Evolutionary conservation across 1,139 yeast genomes (phyloP), one percentile per base, ranked within the genome.

Genomic region (Protomyces macrosporus): DNA sequence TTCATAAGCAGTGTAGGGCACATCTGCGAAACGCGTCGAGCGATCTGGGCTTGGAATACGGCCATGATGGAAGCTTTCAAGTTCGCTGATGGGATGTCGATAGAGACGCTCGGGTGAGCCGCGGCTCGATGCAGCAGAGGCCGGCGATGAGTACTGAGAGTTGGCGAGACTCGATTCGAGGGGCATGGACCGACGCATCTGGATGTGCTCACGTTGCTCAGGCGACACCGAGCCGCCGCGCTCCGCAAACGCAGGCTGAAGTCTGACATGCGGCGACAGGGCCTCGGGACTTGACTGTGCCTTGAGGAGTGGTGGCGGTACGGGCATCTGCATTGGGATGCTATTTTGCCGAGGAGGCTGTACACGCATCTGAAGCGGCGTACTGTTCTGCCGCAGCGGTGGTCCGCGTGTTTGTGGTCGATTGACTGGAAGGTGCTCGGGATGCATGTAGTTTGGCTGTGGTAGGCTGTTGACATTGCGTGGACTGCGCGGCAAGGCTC

Each of bases 41-140:
- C 55, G 52, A 39, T 57, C 60, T 4, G 60, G 60, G 9, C 45
- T 33, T 4, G 60, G 45, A 37, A 50, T 51, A 16, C 60, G 33
- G 16, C 60, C 55, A 5, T 35, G 40, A 36, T 52, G 23, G 7
- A 12, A 35, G 42, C 40, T 34, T 16, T 52, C 55, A 4, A 52
- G 42, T 12, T 52, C 55, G 7, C 33, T 16, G 7, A 52, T 52
- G 2, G 55, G 55, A 34, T 33, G 55, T 6, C 55, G 12, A 12
- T 34, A 35, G 12, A 33, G 55, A 9, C 50, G n/a, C 12, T 40
- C 51, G 39, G 40, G 40, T 42, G 57, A 54, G 9, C 45, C 35
- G 16, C 30, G 10, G 30, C 16, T 42, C 7, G n/a, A 10, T 6
- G 32, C 12, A 4, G 48, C 10, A 10, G 16, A 7, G 9, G 32